Evolutionary conservation across 495 filamentous ascomycete genomes (phyloP), one percentile per base, ranked within the genome.

Genomic region (Penicillium argentinense): DNA sequence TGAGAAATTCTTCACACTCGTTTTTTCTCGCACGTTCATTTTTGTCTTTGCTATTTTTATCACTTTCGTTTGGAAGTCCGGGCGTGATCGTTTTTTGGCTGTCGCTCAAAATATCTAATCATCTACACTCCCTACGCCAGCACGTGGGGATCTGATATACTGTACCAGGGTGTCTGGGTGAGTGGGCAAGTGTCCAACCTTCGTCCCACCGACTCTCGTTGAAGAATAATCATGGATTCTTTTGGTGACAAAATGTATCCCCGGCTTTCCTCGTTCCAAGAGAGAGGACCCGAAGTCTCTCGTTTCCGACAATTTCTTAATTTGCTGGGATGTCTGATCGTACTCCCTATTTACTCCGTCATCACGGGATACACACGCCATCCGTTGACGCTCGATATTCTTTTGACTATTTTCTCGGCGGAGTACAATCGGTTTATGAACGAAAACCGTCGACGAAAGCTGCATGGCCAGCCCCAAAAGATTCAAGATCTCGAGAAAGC

Each of bases 391-490:
- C 28, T 63, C 9, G 60, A 63, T 32, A 49, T 63, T 30, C 34
- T 63, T 9, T 27, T 63, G 29, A 60, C 44, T 13, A 63, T 63
- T 28, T 53, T 63, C 13, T 49, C 49, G 9, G 56, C 57, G 21
- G 60, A 63, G 34, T 54, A 53, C 24, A 60, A 60, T 43, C 56
- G 60, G 24, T 63, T 37, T 40, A 30, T 42, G 25, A 63, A 60
- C 32, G 56, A 60, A 34, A 41, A 5, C 13, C 53, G 57, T 7
- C 45, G 57, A 14, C 51, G 49, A 36, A 39, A 48, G 17, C 23
- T 54, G 12, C 39, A 52, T 24, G 29, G 25, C 24, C 42, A 22
- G 16, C 18, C 49, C 0, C 34, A 36, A 23, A 29, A 27, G 19
- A 12, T 11, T 16, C 42, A 42, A 37, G 49, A 52, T 25, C 18